Conservation (phyloP, 2,329 filamentous ascomycete species). For the Fusarium decemcellulare region DNA sequence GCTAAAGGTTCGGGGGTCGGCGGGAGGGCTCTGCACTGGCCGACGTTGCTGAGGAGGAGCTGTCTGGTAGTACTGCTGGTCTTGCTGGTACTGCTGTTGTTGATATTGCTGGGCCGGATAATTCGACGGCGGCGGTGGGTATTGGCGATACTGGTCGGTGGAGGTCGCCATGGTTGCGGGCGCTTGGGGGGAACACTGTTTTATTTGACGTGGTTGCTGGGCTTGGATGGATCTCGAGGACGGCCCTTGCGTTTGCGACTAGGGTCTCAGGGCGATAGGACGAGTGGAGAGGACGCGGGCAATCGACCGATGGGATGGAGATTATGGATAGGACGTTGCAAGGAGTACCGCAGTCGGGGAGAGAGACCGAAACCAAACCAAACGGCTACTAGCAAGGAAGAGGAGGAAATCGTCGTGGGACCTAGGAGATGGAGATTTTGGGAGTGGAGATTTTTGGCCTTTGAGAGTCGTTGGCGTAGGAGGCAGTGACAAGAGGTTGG, state of each 20-base stretch:
- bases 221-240: conserved; percentile 38
- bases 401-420: conserved; percentile 35
- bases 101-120: conserved; percentile 45
- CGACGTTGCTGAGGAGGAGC: conserved; percentile 44
- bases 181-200: conserved; percentile 50
- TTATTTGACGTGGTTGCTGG: conserved; percentile 49
- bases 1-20: conserved; percentile 69
- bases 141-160: conserved; percentile 50
- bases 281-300: conserved; percentile 38
- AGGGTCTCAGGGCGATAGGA: conserved; percentile 46
- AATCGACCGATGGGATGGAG: conserved; percentile 47
- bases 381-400: conserved; percentile 49
- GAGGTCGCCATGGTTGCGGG: conserved; percentile 55
- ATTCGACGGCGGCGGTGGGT: conserved; percentile 44
- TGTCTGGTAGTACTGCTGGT: conserved; percentile 44
- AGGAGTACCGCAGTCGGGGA: conserved; percentile 39
- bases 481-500: conserved; percentile 45
- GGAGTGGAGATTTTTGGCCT: conserved; percentile 45
- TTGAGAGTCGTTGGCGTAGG: conserved; percentile 35
- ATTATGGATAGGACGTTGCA: conserved; percentile 36
- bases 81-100: conserved; percentile 42
- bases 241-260: conserved; percentile 40
- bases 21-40: conserved; percentile 43
- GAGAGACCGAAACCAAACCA: conserved; percentile 40
- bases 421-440: conserved; percentile 46